Percentiles rank a stretch among this genome's conserved stretches.
phyloP scores from a whole-genome alignment of 139 green algal genomes.

The Trebouxia sp. region DNA sequence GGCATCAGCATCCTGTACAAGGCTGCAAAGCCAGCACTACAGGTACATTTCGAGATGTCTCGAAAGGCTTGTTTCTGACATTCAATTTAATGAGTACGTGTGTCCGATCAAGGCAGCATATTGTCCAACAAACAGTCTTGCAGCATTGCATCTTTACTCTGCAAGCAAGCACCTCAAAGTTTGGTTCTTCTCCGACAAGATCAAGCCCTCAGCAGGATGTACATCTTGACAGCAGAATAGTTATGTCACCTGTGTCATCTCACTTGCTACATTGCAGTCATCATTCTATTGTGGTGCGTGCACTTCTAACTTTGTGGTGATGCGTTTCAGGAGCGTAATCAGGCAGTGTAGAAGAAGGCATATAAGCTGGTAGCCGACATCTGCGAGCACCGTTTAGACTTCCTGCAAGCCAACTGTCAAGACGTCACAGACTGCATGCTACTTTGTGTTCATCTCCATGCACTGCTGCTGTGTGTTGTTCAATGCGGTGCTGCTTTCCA shows the following conservation, averaged over 20 bases:
- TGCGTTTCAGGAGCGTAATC: constrained; percentile 56
- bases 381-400: constrained; percentile 44
- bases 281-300: constrained; percentile 22
- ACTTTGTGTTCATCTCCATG: too few relatives aligned
- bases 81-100: neutral
- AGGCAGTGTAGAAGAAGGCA: constrained; percentile 86
- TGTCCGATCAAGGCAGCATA: too few relatives aligned
- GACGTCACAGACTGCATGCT: too few relatives aligned
- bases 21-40: constrained; percentile 54
- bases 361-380: constrained; percentile 91
- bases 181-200: too few relatives aligned
- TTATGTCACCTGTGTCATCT: too few relatives aligned
- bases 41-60: constrained; percentile 17
- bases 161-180: too few relatives aligned
- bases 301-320: neutral
- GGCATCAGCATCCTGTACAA: constrained; percentile 72
- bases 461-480: neutral
- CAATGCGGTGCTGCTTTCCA: constrained; percentile 49
- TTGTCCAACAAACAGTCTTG: too few relatives aligned
- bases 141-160: too few relatives aligned
- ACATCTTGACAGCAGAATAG: too few relatives aligned
- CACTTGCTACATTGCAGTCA: too few relatives aligned
- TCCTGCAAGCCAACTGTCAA: too few relatives aligned
- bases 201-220: too few relatives aligned
- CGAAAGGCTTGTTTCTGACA: neutral